Base-by-base conservation (phyloP, 495 filamentous ascomycete genomes). In the Evernia prunastri region DNA sequence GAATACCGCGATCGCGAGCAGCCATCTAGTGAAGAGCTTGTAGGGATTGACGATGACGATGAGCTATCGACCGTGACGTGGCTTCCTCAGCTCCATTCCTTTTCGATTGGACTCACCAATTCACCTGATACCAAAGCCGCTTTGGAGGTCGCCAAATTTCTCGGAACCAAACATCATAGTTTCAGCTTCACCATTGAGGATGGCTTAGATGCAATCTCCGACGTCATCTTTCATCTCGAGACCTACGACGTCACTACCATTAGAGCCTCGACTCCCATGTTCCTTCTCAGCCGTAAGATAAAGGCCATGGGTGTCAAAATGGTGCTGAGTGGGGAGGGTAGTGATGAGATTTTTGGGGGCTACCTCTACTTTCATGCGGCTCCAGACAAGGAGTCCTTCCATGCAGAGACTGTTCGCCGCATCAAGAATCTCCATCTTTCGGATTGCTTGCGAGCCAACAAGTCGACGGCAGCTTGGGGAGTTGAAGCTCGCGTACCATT, bases 261-360 rank as follows among this genome's bases (percentile, higher is more conserved):
- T 74, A 91, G 94, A 76, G 94, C 94, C 47, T 97, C 95, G 25
- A 98, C 94, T 9, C 94, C 94, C 62, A 98, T 98, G 94, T 98
- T 96, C 79, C 82, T 98, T 59, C 86, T 98, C 18, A 91, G 89
- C 67, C 88, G 94, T 70, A 98, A 97, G 80, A 97, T 98, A 81
- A 98, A 98, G 82, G 94, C 91, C 23, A 88, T 96, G 83, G 95
- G 94, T 66, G 90, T 98, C 62, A 98, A 98, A 84, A 98, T 98
- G 94, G 94, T 98, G 63, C 82, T 98, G 49, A 92, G 87, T 72
- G 94, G 94, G 61, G 94, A 98, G 79, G 94, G 94, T 64, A 91
- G 87, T 72, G 94, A 98, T 75, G 94, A 98, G 77, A 95, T 97
- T 71, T 97, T 96, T 70, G 94, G 95, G 64, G 94, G 94, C 47